A percentile compares a stretch with the other conserved stretches of the same genome.
These are phyloP conservation scores for Agroathelia rolfsii DNA, from an alignment of 1,284 basidiomycete genomes.

Conservation along the genomic window DNA sequence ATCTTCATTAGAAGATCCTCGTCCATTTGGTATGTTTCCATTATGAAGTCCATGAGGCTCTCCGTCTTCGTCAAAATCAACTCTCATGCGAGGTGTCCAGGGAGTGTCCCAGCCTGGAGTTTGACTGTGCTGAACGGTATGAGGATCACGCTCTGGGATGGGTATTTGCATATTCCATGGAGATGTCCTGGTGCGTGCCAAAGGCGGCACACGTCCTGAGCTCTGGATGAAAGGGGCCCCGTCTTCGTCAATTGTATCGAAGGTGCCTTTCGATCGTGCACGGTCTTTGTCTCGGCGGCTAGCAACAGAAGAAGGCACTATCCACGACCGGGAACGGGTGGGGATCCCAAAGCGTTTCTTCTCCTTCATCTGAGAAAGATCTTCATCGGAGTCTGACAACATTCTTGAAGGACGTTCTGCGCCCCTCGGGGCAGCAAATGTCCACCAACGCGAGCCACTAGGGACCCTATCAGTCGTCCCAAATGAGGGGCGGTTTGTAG, in stretches of 20 bases:
- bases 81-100: slow-evolving; percentile 45
- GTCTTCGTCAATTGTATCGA: slow-evolving; percentile 9
- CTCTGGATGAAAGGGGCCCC: neutral
- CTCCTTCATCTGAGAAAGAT: slow-evolving; percentile 16
- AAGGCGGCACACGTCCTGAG: slow-evolving; percentile 11
- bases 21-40: slow-evolving; percentile 21
- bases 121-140: slow-evolving; percentile 42
- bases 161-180: slow-evolving; percentile 25
- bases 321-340: slow-evolving; percentile 33
- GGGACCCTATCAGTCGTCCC: slow-evolving; percentile 19
- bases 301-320: slow-evolving; percentile 14
- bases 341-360: slow-evolving; percentile 22
- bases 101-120: slow-evolving; percentile 63
- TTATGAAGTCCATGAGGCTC: slow-evolving; percentile 23
- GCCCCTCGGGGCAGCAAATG: slow-evolving; percentile 31
- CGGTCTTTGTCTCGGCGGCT: too few species aligned
- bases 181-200: slow-evolving; percentile 13
- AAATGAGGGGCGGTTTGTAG: slow-evolving; percentile 41
- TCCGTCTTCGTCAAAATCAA: slow-evolving; percentile 20
- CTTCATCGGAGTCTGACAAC: neutral
- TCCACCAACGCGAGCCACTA: slow-evolving; percentile 53
- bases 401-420: neutral
- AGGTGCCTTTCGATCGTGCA: slow-evolving; percentile 21
- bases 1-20: too few species aligned
- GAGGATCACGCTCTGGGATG: slow-evolving; percentile 29